These are phyloP conservation scores for Macadamia tetraphylla DNA, from an alignment of 164 flowering plant species.

Conservation along the genomic window DNA sequence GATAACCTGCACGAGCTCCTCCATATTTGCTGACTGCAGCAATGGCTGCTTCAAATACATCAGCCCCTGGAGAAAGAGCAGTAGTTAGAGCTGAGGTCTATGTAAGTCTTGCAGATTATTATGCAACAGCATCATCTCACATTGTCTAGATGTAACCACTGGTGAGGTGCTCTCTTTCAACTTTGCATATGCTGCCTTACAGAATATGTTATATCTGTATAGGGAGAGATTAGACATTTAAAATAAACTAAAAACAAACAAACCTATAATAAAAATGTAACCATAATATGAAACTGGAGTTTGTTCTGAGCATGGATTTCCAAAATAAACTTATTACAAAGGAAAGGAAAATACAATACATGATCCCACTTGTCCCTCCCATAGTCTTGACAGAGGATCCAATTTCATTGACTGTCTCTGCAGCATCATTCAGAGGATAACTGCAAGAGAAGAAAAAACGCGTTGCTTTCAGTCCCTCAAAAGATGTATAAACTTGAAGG, in stretches of 20 bases:
- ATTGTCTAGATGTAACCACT: conserved; percentile 45
- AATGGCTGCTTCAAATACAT: conserved; percentile 78
- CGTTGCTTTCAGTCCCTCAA: not conserved
- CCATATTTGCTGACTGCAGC: conserved; percentile 90
- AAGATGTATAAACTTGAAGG: not conserved
- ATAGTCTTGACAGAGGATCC: conserved; percentile 76
- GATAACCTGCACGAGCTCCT: conserved; percentile 82
- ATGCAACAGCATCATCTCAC: conserved; percentile 39
- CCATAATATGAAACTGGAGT: not conserved
- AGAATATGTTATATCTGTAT: conserved; percentile 72
- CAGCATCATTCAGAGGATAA: conserved; percentile 92
- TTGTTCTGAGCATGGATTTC: not conserved
- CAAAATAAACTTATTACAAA: conserved; percentile 4
- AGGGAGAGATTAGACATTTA: conserved; percentile 1
- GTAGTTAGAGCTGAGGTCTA: not conserved
- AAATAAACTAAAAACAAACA: not conserved
- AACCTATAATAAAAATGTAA: not conserved
- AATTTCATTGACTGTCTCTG: conserved; percentile 80
- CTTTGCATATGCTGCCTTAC: conserved; percentile 74
- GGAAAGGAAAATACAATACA: conserved; percentile 35
- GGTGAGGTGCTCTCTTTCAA: conserved; percentile 41
- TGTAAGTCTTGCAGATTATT: not conserved
- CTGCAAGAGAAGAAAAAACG: conserved; percentile 34
- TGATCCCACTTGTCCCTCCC: conserved; percentile 98
- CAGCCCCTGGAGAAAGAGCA: conserved; percentile 64